A percentile compares a stretch with the other conserved stretches of the same genome.
phyloP scores from a whole-genome alignment of 1,284 basidiomycete species.

The Rhodotorula sp. region DNA sequence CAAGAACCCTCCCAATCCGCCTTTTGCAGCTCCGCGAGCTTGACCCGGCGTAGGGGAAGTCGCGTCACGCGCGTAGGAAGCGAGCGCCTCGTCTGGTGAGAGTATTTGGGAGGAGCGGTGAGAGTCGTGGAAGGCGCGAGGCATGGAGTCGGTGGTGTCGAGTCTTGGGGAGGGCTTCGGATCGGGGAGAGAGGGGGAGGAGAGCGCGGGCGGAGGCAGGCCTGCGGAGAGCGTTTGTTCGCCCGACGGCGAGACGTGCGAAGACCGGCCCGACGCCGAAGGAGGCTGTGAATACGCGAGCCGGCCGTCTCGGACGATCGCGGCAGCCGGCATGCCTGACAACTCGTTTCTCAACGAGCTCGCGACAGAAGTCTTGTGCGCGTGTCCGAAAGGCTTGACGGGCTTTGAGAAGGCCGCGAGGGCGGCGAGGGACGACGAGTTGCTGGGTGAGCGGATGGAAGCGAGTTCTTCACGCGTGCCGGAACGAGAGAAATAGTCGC shows the following conservation, averaged over 20 bases:
- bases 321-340: constrained; percentile 4
- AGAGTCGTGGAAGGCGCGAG: background rate
- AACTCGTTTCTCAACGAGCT: constrained; percentile 32
- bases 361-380: constrained; percentile 20
- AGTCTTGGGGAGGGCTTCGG: constrained; percentile 9
- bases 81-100: constrained; percentile 33
- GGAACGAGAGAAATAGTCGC: constrained; percentile 19
- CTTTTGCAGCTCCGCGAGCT: background rate
- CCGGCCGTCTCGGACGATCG: background rate
- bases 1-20: constrained; percentile 5
- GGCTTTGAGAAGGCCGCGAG: background rate
- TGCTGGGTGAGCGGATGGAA: background rate
- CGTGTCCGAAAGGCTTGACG: constrained; percentile 8
- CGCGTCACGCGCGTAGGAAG: constrained; percentile 27
- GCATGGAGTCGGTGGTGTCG: constrained; percentile 10
- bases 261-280: no score
- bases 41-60: constrained; percentile 1
- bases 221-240: background rate
- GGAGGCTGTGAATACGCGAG: background rate
- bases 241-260: background rate
- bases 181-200: background rate
- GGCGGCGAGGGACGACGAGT: background rate
- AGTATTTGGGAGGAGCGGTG: constrained; percentile 10
- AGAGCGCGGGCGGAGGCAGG: background rate
- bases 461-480: constrained; percentile 25